Evolutionary conservation across 2,329 filamentous ascomycete species (phyloP), one percentile per base, ranked within the genome.

Genomic region (Ophiostoma populinum): DNA sequence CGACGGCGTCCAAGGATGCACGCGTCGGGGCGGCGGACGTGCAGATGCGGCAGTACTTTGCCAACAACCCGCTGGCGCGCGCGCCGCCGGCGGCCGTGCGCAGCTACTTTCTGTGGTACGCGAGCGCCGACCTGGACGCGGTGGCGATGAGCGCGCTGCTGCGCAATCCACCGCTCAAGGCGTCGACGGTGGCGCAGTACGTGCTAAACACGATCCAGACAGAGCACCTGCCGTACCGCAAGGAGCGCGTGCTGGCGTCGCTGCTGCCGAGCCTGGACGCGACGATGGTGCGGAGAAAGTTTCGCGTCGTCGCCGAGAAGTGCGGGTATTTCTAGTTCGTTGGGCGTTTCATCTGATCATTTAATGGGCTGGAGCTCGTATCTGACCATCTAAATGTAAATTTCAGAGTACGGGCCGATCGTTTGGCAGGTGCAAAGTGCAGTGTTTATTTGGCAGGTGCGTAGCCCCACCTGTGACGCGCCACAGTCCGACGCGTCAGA

Each of bases 21-120:
- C 55, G 63, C 6, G 42, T 70, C 12, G 41, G 49, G 5, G 56
- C 57, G 2, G 65, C 65, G 5, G 59, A 66, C 13, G 41, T 48
- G 6, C 52, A 55, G 43, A 46, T 55, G 5, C 34, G 46, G 1
- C 42, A 53, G 13, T 64, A 63, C 44, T 55, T 50, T 11, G 42
- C 47, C 7, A 6, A 16, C 10, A 22, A 30, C 2, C 21, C 38
- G 13, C 41, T 35, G 16, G 35, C 50, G 2, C 43, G 36, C 7
- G 51, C 50, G 0, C 22, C 40, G 15, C 51, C 47, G 3, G 44
- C 58, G 2, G 48, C 54, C 2, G 51, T 80, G 2, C 62, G 70
- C 11, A 61, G 71, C 1, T 81, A 80, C 46, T 67, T 64, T 42
- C 52, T 82, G 15, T 82, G 77, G 77, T 57, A 72, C 36, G 42